Conservation (phyloP, 2,329 filamentous ascomycete species). For the Paradendryphiella salina region DNA sequence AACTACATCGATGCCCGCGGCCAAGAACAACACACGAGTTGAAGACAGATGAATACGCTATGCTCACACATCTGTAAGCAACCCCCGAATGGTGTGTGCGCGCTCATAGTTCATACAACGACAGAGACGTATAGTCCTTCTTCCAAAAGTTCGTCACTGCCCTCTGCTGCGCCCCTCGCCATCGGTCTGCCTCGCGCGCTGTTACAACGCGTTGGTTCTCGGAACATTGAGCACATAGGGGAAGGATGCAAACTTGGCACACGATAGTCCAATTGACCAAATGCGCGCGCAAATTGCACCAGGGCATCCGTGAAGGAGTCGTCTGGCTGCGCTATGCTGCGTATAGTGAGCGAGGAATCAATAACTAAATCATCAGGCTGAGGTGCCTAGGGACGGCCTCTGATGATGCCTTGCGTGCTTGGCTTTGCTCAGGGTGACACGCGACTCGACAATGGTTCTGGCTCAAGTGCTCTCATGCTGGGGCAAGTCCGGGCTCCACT, state of each 20-base stretch:
- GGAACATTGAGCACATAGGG: neutral
- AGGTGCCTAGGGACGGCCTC: neutral
- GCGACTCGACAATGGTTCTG: neutral
- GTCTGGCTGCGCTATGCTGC: too few relatives aligned
- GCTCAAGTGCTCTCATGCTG: neutral
- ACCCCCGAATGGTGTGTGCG: too few relatives aligned
- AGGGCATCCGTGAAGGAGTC: too few relatives aligned
- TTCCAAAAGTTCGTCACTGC: neutral
- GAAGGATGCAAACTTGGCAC: neutral
- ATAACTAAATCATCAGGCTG: neutral
- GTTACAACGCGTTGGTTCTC: neutral
- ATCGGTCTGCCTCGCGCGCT: neutral
- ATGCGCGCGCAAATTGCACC: too few relatives aligned
- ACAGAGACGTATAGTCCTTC: too few relatives aligned
- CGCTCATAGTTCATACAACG: too few relatives aligned
- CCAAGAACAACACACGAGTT: neutral
- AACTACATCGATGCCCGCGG: neutral
- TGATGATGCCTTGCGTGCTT: neutral
- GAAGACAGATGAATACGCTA: neutral
- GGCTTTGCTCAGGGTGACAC: too few relatives aligned
- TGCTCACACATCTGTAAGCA: too few relatives aligned
- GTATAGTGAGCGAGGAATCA: neutral
- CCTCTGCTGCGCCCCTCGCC: neutral
- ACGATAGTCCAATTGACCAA: too few relatives aligned
- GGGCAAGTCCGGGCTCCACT: neutral